phyloP scores from a whole-genome alignment of 164 flowering plant species.

The Nelumbo lutea region DNA sequence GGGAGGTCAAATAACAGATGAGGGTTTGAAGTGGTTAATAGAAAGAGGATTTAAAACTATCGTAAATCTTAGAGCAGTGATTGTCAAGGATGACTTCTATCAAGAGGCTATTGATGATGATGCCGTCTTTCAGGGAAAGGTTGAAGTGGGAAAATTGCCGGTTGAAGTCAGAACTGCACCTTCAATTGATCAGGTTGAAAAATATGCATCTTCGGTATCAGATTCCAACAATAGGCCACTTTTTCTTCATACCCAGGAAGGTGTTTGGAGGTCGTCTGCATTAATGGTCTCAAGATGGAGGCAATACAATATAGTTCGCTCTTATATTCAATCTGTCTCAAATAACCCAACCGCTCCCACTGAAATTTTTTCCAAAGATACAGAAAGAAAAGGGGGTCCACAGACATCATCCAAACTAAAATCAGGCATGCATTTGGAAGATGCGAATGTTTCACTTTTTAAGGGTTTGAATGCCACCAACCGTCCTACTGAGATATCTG shows the following conservation, averaged over 20 bases:
- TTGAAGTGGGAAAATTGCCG: slow-evolving; percentile 67
- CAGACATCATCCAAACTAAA: slow-evolving; percentile 11
- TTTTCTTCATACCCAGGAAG: slow-evolving; percentile 93
- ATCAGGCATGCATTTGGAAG: slow-evolving; percentile 8
- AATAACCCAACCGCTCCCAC: slow-evolving; percentile 10
- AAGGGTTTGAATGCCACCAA: slow-evolving; percentile 14
- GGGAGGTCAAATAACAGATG: slow-evolving; percentile 92
- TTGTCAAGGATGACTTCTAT: slow-evolving; percentile 64
- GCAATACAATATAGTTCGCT: slow-evolving; percentile 47
- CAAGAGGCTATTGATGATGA: slow-evolving; percentile 42
- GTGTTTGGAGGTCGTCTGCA: slow-evolving; percentile 81
- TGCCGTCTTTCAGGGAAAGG: slow-evolving; percentile 49
- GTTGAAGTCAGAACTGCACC: slow-evolving; percentile 81
- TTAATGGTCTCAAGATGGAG: slow-evolving; percentile 91
- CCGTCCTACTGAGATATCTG: slow-evolving; percentile 14
- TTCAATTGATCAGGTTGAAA: slow-evolving; percentile 77
- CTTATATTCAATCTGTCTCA: slow-evolving; percentile 22
- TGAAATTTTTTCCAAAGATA: slow-evolving; percentile 13
- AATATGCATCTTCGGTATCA: slow-evolving; percentile 67
- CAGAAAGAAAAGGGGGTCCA: slow-evolving; percentile 13
- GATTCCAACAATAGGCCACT: slow-evolving; percentile 61
- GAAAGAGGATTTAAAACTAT: slow-evolving; percentile 71
- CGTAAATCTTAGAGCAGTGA: slow-evolving; percentile 90
- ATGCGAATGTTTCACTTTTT: slow-evolving; percentile 23
- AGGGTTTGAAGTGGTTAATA: slow-evolving; percentile 74